Conservation (phyloP, 495 filamentous ascomycete genomes). For the Penicillium bovifimosum region DNA sequence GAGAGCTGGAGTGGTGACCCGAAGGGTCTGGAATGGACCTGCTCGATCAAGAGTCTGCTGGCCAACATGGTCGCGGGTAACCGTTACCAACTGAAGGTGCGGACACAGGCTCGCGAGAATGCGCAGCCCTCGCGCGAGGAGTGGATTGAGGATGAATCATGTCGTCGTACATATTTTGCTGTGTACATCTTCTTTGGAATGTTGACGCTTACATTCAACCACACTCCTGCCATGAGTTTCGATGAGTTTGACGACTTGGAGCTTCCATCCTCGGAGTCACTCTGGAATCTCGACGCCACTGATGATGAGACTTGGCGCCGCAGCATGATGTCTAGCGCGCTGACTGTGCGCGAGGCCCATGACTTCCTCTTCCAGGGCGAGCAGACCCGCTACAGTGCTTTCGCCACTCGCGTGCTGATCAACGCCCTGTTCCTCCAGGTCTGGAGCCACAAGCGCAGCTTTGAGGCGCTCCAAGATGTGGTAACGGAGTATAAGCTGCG, state of each 20-base stretch:
- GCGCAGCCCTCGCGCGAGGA: constrained; percentile 72
- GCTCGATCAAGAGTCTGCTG: constrained; percentile 94
- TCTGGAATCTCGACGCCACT: constrained; percentile 81
- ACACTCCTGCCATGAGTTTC: constrained; percentile 94
- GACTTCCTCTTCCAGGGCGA: constrained; percentile 93
- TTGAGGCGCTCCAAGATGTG: constrained; percentile 91
- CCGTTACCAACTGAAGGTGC: constrained; percentile 89
- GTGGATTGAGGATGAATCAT: constrained; percentile 96
- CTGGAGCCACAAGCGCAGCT: constrained; percentile 97
- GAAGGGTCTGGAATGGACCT: constrained; percentile 97
- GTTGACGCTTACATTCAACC: constrained; percentile 93
- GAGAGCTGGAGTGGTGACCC: constrained; percentile 98
- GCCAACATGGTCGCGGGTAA: constrained; percentile 99
- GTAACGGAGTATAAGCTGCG: constrained; percentile 98
- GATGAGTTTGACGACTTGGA: constrained; percentile 94
- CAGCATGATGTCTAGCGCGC: constrained; percentile 58
- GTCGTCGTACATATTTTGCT: constrained; percentile 95
- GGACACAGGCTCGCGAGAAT: constrained; percentile 80
- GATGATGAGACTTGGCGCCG: constrained; percentile 85
- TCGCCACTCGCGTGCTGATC: constrained; percentile 97
- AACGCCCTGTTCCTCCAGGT: constrained; percentile 98
- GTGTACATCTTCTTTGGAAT: constrained; percentile 99
- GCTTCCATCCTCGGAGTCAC: constrained; percentile 85
- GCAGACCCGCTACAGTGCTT: constrained; percentile 87
- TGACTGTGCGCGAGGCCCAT: constrained; percentile 89